Base-by-base conservation (phyloP, 768 basidiomycete species). In the Gymnopilus dilepis region DNA sequence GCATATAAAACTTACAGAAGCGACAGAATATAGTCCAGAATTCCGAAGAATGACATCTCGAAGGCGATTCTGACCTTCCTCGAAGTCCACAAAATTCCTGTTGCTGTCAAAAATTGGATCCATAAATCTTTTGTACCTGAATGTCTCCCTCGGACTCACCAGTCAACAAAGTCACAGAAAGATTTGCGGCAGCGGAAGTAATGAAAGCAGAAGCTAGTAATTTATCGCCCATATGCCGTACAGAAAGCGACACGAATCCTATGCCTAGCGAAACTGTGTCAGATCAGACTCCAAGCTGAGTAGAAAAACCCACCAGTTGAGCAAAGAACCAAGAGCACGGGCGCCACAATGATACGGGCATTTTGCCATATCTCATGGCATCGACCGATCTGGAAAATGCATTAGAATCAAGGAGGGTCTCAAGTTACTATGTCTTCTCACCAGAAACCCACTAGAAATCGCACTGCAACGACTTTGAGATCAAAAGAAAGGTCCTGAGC, bases 81-180 rank as follows among this genome's bases (percentile, higher is more conserved):
- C 30, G 68, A 60, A 15, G 62, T 66, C 68, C 68, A 71, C 40
- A 56, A 53, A 19, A 67, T 71, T 52, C 65, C 53, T 33, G 57
- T 63, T 5, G 43, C 66, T 69, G 56, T 31, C 19, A n/a, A 15
- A 40, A 37, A n/a, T n/a, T n/a, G n/a, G n/a, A n/a, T n/a, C n/a
- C 21, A 21, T 0, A 54, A 15, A 54, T 7, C 7, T 12, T 15
- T 40, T 40, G 21, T 24, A 37, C 19, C 6, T 9, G 1, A 11
- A 40, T n/a, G 56, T 40, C 28, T 38, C 12, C 34, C 22, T 30
- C 13, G 13, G 38, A 43, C 62, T 48, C 58, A 67, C 67, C 67
- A 22, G 67, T 69, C 30, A 68, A 52, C 28, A 66, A 37, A 37
- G 70, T 69, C 17, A 71, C 63, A 2, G 62, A 68, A 47, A 71